Evolutionary conservation across 2,329 filamentous ascomycete genomes (phyloP).

Genomic region (Aspergillus luchuensis): DNA sequence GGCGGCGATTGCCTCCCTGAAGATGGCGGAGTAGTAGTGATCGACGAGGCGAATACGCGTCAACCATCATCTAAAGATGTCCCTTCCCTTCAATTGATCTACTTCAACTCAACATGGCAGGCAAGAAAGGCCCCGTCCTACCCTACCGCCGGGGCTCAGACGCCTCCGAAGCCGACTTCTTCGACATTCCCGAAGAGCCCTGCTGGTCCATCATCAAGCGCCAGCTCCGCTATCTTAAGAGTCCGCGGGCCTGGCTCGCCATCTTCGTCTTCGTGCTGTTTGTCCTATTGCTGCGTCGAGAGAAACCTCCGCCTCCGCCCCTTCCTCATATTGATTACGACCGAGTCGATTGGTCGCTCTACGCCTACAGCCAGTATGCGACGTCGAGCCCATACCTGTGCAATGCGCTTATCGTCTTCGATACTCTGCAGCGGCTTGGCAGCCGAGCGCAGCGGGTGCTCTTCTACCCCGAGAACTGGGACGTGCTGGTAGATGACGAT

Average conservation of each 20-base stretch:
- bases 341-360: conserved; percentile 45
- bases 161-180: conserved; percentile 38
- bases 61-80: neutral
- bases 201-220: conserved; percentile 32
- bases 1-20: neutral
- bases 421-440: conserved; percentile 41
- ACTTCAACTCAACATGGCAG: conserved; percentile 4
- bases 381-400: conserved; percentile 46
- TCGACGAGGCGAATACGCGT: neutral
- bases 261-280: conserved; percentile 29
- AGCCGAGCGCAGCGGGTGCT: conserved; percentile 44
- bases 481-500: conserved; percentile 33
- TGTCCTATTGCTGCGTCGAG: conserved; percentile 29
- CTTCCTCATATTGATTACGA: conserved; percentile 34
- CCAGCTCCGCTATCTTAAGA: conserved; percentile 30
- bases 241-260: conserved; percentile 30
- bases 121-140: conserved; percentile 18
- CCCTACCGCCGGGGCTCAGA: conserved; percentile 34
- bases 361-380: conserved; percentile 48
- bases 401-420: conserved; percentile 48
- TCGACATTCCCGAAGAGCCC: conserved; percentile 40
- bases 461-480: conserved; percentile 47
- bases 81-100: neutral
- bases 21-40: neutral
- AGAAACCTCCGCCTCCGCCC: conserved; percentile 20